phyloP scores from a whole-genome alignment of 345 rosid species.

The Syzygium aqueum region DNA sequence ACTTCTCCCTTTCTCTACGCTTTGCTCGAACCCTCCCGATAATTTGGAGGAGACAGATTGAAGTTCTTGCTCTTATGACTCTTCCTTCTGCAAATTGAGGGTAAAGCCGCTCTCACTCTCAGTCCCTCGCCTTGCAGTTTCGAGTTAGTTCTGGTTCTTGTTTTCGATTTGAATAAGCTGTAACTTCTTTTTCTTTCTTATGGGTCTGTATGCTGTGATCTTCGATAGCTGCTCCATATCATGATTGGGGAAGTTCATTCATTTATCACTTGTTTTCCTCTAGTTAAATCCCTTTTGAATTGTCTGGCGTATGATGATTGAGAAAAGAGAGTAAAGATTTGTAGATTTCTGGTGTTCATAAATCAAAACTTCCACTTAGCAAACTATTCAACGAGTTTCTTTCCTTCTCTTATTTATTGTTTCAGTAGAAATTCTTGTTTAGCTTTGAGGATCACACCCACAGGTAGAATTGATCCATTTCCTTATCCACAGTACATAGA shows the following conservation, averaged over 20 bases:
- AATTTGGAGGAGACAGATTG: background rate
- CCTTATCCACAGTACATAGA: constrained; percentile 18
- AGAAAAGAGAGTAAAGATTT: background rate
- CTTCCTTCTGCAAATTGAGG: constrained; percentile 3
- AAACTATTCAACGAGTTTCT: background rate
- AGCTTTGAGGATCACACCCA: background rate
- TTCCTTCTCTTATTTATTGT: background rate
- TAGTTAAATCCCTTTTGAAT: background rate
- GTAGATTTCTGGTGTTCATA: background rate
- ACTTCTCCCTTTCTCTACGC: background rate
- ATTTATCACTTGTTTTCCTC: background rate
- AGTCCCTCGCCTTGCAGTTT: background rate
- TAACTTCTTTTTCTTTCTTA: background rate
- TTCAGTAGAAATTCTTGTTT: background rate
- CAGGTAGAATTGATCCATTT: background rate
- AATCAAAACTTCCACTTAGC: background rate
- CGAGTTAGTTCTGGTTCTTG: background rate
- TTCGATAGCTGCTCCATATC: background rate
- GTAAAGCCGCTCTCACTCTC: background rate
- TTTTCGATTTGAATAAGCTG: background rate
- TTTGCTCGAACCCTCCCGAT: background rate
- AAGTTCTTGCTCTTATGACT: background rate
- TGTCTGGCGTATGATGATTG: background rate
- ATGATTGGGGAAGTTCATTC: background rate
- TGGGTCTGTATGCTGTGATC: background rate